Base-by-base conservation (phyloP, 1,139 yeast genomes). In the Kurtzmaniella quercitrusa region DNA sequence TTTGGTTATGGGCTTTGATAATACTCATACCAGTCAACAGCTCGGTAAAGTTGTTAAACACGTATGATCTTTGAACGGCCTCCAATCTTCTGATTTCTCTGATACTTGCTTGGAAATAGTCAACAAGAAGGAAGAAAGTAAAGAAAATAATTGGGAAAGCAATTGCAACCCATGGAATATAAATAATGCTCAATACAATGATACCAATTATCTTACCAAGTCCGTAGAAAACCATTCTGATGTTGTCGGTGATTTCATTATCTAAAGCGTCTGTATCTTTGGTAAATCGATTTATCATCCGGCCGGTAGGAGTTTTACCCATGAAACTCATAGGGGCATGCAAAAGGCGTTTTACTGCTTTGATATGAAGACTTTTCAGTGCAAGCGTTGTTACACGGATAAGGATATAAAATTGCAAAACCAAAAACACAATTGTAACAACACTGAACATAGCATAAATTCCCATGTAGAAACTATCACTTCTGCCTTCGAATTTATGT, bases 271-370 rank as follows among this genome's bases (percentile, higher is more conserved):
- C 77, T 8, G 77, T 71, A 52, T 73, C 77, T 51, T 69, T 71
- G 8, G 76, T 70, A 51, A 95, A 45, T 85, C 91, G 58, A 57
- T 71, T 71, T 54, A 73, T 62, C 31, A 73, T 64, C 57, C 77
- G 62, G 17, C 77, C 77, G 53, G 70, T 56, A 6, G 77, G 77
- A 41, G 66, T 71, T 14, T 74, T 65, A 54, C 72, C 77, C 59
- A 72, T 62, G 52, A 62, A 72, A 41, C 68, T 59, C 76, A 72
- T 70, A 40, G 77, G 77, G 1, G 72, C 69, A 52, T 69, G 75
- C 49, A 72, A 62, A 15, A 72, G 57, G 43, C 56, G 65, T 24
- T 55, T 56, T 36, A 68, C 68, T 7, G 76, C 75, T 43, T 53
- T 59, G 25, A 70, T 59, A 46, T 70, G 70, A 51, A 73, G 60